Conservation (phyloP, 495 filamentous ascomycete species). For the Tricharina praecox region DNA sequence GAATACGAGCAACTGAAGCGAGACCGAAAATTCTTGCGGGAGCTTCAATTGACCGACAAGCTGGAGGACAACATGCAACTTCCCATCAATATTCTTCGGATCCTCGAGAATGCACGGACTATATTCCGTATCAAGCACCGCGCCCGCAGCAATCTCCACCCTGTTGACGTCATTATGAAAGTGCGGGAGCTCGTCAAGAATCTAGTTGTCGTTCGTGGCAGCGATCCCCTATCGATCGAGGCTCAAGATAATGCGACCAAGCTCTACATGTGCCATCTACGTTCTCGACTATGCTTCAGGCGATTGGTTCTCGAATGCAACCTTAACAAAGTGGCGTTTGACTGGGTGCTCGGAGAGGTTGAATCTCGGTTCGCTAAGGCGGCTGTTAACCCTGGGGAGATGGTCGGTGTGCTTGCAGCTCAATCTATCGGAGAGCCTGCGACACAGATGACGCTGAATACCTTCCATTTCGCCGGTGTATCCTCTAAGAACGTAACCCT, state of each 20-base stretch:
- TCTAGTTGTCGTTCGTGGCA: constrained; percentile 67
- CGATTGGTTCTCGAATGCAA: constrained; percentile 67
- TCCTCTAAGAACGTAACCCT: constrained; percentile 99
- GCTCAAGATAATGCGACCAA: constrained; percentile 75
- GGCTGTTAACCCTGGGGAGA: constrained; percentile 77
- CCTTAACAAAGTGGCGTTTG: constrained; percentile 80
- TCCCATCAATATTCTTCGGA: constrained; percentile 75
- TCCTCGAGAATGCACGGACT: constrained; percentile 74
- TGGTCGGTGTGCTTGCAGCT: constrained; percentile 94
- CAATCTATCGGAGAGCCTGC: constrained; percentile 98
- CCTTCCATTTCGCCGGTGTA: constrained; percentile 99
- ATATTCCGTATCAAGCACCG: constrained; percentile 79
- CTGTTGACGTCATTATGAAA: constrained; percentile 69
- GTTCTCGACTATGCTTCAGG: constrained; percentile 82
- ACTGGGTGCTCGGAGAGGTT: constrained; percentile 79
- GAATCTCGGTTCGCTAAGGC: constrained; percentile 70
- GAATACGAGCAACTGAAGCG: constrained; percentile 65
- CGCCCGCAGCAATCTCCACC: constrained; percentile 72
- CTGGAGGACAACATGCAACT: constrained; percentile 74
- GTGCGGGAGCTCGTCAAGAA: constrained; percentile 59
- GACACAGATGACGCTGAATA: constrained; percentile 98
- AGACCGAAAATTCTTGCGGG: constrained; percentile 60
- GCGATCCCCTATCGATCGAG: constrained; percentile 64
- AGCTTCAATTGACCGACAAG: constrained; percentile 29
- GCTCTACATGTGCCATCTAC: constrained; percentile 78